Evolutionary conservation across 2,329 filamentous ascomycete genomes (phyloP).

Genomic region (Xylariaceae sp.): DNA sequence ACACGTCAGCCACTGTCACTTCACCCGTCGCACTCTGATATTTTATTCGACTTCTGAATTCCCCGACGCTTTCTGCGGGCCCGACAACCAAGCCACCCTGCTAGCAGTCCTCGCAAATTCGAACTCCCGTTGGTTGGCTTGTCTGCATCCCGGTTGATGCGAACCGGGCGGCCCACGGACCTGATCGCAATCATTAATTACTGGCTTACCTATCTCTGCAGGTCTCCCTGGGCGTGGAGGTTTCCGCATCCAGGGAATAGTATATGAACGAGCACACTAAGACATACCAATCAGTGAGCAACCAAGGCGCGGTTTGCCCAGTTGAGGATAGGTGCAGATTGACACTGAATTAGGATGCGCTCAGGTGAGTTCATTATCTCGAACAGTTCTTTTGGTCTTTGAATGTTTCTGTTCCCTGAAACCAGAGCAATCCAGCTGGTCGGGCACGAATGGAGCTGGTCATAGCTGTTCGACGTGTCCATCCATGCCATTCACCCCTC

Average conservation of each 20-base stretch:
- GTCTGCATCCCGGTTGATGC: not conserved
- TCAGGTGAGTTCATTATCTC: conserved; percentile 13
- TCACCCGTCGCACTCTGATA: not conserved
- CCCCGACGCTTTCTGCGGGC: not conserved
- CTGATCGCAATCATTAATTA: not conserved
- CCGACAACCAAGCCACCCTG: conserved; percentile 3
- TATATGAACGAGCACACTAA: not conserved
- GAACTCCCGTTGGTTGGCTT: conserved; percentile 10
- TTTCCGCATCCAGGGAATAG: not conserved
- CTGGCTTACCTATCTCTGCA: not conserved
- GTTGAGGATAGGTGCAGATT: not conserved
- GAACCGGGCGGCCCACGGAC: not conserved
- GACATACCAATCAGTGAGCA: not conserved
- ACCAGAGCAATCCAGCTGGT: not conserved
- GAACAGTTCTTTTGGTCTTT: not conserved
- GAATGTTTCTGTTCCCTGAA: not conserved
- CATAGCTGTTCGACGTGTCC: conserved; percentile 3
- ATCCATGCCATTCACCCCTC: not conserved
- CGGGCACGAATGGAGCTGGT: not conserved
- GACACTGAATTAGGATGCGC: conserved; percentile 15
- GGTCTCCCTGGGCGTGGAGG: not conserved
- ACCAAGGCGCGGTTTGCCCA: not conserved
- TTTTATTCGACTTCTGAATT: not conserved
- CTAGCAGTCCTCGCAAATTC: not conserved
- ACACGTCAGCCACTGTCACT: conserved; percentile 5